Base-by-base conservation (phyloP, 176 grass and related monocot species). In the Oryza longistaminata region DNA sequence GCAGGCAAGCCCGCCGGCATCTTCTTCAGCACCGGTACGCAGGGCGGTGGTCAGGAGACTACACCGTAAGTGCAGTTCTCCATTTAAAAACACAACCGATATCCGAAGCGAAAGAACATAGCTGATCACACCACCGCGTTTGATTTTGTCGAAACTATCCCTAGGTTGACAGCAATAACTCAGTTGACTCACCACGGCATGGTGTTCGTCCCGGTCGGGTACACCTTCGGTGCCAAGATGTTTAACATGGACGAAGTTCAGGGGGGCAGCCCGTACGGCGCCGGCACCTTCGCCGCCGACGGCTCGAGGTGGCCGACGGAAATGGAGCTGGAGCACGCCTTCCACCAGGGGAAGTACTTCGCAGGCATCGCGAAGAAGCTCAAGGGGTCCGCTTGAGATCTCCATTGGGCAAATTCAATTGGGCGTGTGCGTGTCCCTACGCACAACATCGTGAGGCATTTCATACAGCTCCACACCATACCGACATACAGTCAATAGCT, bases 271-370 rank as follows among this genome's bases (percentile, higher is more conserved):
- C 92, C 95, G 12, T 97, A 97, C 6, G 95, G 95, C 2, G 80
- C 95, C 0, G 92, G 92, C 24, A 94, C 95, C 16, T 97, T 93
- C 1, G 95, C 95, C 9, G 95, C 84, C 10, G 95, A 97, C 8
- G 92, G 92, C 24, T 77, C 95, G 6, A 94, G 95, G 80, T 89
- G 84, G 74, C 95, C 95, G 3, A 85, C 79, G 40, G 86, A 92
- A 9, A 26, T 93, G 65, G 95, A 97, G 83, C 90, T 97, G 85
- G 92, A 97, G 86, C 95, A 97, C 77, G 95, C 95, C 48, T 91
- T 94, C 78, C 95, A 97, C 71, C 95, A 97, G 82, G 95, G 95
- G 2, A 86, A 93, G 73, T 97, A 97, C 84, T 97, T 97, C 15
- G 88, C 92, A 0, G 76, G 83, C 78, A 94, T 94, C 50, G 87